A percentile compares a stretch with the other conserved stretches of the same genome.
Evolutionary conservation across 1,139 yeast genomes (phyloP).

Genomic region (Yamadazyma buinensis): DNA sequence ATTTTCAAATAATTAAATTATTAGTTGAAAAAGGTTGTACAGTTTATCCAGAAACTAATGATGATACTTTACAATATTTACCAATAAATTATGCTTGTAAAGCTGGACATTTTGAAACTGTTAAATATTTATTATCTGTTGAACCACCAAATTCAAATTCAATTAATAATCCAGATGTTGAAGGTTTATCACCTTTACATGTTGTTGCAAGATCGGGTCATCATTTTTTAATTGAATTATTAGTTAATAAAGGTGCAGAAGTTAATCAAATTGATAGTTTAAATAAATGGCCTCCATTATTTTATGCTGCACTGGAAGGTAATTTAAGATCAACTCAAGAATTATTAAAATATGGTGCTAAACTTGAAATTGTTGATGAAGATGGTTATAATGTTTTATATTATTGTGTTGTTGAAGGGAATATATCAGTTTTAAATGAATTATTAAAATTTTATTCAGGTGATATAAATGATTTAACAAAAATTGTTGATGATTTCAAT

Average conservation of each 20-base stretch:
- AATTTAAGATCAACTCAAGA: slow-evolving; percentile 68
- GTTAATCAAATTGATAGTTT: slow-evolving; percentile 78
- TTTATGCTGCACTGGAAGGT: slow-evolving; percentile 88
- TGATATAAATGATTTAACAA: slow-evolving; percentile 6
- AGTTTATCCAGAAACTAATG: slow-evolving; percentile 52
- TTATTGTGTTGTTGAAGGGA: slow-evolving; percentile 94
- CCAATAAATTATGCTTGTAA: slow-evolving; percentile 92
- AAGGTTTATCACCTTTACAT: slow-evolving; percentile 86
- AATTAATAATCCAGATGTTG: slow-evolving; percentile 65
- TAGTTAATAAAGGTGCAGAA: slow-evolving; percentile 72
- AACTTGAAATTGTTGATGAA: slow-evolving; percentile 70
- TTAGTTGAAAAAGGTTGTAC: slow-evolving; percentile 48
- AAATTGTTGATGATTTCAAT: background rate
- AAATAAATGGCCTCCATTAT: slow-evolving; percentile 91
- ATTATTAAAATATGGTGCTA: slow-evolving; percentile 70
- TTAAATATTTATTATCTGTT: slow-evolving; percentile 50
- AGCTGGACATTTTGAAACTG: slow-evolving; percentile 71
- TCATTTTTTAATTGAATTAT: slow-evolving; percentile 58
- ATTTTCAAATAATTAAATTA: slow-evolving; percentile 48
- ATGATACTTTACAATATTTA: slow-evolving; percentile 55
- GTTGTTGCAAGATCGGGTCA: slow-evolving; percentile 87
- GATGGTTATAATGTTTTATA: slow-evolving; percentile 80
- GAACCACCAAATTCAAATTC: slow-evolving; percentile 15
- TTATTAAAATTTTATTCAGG: slow-evolving; percentile 34
- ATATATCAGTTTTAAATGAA: slow-evolving; percentile 71